These are phyloP conservation scores for Acrocalymma vagum DNA, from an alignment of 2,329 filamentous ascomycete species.

Conservation along the genomic window DNA sequence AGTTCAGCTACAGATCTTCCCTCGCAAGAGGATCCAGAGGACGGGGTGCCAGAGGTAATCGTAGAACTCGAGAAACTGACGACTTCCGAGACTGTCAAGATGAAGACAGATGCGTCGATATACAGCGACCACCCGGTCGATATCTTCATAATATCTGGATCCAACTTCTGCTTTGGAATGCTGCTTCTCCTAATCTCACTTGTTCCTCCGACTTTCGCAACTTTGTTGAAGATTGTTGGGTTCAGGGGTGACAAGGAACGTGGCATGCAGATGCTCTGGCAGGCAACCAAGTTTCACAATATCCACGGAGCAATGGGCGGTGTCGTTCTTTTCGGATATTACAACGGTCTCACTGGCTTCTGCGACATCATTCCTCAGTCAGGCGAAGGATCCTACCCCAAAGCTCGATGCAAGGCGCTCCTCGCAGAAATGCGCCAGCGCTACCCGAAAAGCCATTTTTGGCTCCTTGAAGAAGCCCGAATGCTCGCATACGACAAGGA, in stretches of 20 bases:
- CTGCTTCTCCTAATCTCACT: slow-evolving; percentile 89
- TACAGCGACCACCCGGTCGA: slow-evolving; percentile 79
- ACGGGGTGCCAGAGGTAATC: slow-evolving; percentile 28
- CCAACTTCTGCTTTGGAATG: slow-evolving; percentile 89
- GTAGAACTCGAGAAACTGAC: slow-evolving; percentile 43
- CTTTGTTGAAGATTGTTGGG: slow-evolving; percentile 85
- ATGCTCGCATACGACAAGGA: slow-evolving; percentile 73
- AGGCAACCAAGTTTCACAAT: slow-evolving; percentile 83
- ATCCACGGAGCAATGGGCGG: slow-evolving; percentile 92
- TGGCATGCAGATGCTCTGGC: slow-evolving; percentile 88
- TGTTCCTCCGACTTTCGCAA: slow-evolving; percentile 89
- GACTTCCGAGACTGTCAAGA: slow-evolving; percentile 37
- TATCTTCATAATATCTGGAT: slow-evolving; percentile 86
- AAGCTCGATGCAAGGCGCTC: slow-evolving; percentile 70
- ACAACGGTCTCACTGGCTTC: slow-evolving; percentile 85
- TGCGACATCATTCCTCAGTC: slow-evolving; percentile 83
- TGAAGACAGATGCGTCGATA: slow-evolving; percentile 67
- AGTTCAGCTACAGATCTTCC: slow-evolving; percentile 35
- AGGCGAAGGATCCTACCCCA: slow-evolving; percentile 71
- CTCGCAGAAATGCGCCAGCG: slow-evolving; percentile 76
- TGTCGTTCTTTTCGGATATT: slow-evolving; percentile 82
- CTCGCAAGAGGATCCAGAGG: slow-evolving; percentile 22
- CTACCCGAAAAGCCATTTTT: slow-evolving; percentile 84
- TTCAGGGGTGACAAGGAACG: slow-evolving; percentile 88
- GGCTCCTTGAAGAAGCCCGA: slow-evolving; percentile 87